Percentiles rank a stretch among this genome's conserved stretches.
Conservation (phyloP, 2,329 filamentous ascomycete species). For the Alternaria gaisen region DNA sequence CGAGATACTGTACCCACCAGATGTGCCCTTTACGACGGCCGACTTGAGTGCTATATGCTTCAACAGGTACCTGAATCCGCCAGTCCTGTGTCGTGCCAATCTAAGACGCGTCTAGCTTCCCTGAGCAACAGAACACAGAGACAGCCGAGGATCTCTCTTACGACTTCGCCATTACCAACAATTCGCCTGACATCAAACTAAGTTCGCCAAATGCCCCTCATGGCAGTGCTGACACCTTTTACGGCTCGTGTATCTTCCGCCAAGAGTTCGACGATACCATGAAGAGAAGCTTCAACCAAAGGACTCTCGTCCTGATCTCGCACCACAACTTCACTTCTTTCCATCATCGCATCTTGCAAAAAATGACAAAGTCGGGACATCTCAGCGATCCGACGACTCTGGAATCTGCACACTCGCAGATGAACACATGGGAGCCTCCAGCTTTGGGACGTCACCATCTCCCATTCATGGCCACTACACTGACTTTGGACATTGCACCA, state of each 20-base stretch:
- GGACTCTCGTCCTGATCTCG: conserved; percentile 52
- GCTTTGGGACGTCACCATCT: conserved; percentile 50
- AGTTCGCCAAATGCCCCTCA: conserved; percentile 51
- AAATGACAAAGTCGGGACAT: conserved; percentile 48
- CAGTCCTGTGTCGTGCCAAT: background rate
- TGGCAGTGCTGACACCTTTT: conserved; percentile 49
- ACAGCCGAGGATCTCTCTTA: conserved; percentile 51
- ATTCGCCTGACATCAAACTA: conserved; percentile 66
- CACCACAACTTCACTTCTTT: conserved; percentile 53
- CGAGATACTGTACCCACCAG: conserved; percentile 53
- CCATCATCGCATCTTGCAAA: conserved; percentile 46
- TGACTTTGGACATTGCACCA: conserved; percentile 52
- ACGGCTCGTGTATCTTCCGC: conserved; percentile 52
- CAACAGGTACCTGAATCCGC: conserved; percentile 44
- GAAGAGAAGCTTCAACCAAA: conserved; percentile 55
- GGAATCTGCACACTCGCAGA: conserved; percentile 50
- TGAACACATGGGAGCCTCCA: conserved; percentile 49
- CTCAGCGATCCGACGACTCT: conserved; percentile 52
- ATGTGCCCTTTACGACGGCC: conserved; percentile 47
- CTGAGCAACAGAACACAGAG: conserved; percentile 54
- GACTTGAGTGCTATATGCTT: conserved; percentile 55
- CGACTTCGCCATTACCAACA: conserved; percentile 53
- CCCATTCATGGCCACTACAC: conserved; percentile 50
- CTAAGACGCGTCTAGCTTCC: conserved; percentile 46
- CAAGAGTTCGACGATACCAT: conserved; percentile 53